These are phyloP conservation scores for Pichia phayaonensis DNA, from an alignment of 805 yeast genomes.

Conservation along the genomic window DNA sequence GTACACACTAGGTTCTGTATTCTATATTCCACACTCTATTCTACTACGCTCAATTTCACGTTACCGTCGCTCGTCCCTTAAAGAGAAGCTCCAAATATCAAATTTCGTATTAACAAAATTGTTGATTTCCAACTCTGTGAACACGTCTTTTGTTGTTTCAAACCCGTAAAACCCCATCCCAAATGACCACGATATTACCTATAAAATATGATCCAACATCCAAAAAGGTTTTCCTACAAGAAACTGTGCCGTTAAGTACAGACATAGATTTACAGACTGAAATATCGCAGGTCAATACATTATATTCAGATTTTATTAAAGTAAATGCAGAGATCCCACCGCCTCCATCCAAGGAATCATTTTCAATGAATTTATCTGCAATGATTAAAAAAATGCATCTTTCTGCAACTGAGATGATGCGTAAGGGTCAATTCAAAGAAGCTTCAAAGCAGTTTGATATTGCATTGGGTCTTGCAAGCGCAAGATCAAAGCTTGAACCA, in stretches of 20 bases:
- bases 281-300: conserved; percentile 28
- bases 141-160: not conserved
- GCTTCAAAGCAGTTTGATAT: conserved; percentile 56
- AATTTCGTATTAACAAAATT: not conserved
- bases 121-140: not conserved
- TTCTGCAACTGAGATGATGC: conserved; percentile 52
- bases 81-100: not conserved
- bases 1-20: too few species aligned
- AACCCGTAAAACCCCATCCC: not conserved
- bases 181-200: conserved; percentile 17
- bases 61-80: not conserved
- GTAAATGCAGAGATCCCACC: conserved; percentile 45
- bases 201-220: conserved; percentile 25
- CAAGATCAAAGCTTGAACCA: conserved; percentile 66
- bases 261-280: conserved; percentile 24
- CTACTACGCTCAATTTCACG: not conserved
- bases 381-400: conserved; percentile 61
- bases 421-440: conserved; percentile 45
- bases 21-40: too few species aligned
- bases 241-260: conserved; percentile 14
- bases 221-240: conserved; percentile 23
- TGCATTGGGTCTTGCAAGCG: conserved; percentile 60
- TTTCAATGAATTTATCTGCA: conserved; percentile 47
- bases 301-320: conserved; percentile 36
- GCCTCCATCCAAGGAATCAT: conserved; percentile 44